Evolutionary conservation across 2,329 filamentous ascomycete species (phyloP).

Genomic region (Talaromyces piceae): DNA sequence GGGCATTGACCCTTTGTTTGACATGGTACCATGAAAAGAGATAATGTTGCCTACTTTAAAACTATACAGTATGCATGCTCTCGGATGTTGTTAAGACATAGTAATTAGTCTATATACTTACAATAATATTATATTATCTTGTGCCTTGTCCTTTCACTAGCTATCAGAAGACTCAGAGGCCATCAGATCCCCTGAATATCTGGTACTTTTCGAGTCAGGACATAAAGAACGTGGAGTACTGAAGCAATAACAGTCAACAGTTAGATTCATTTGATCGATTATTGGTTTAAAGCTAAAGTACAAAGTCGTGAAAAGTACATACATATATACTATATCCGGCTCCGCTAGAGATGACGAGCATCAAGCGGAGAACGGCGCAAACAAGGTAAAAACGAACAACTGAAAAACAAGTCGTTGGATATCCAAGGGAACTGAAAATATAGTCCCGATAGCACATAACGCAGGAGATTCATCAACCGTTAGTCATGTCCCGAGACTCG

Average conservation of each 20-base stretch:
- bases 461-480: conserved; percentile 14
- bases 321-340: not conserved
- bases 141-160: too few relatives aligned
- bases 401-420: conserved; percentile 18
- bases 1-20: too few relatives aligned
- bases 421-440: conserved; percentile 15
- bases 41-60: too few relatives aligned
- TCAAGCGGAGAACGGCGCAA: not conserved
- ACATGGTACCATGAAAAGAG: too few relatives aligned
- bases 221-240: not conserved
- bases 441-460: conserved; percentile 17
- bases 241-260: not conserved
- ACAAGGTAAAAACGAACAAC: conserved; percentile 13
- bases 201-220: too few relatives aligned
- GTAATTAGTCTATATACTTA: too few relatives aligned
- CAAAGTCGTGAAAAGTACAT: not conserved
- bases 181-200: too few relatives aligned
- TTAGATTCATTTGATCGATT: not conserved
- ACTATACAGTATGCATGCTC: too few relatives aligned
- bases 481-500: conserved; percentile 61
- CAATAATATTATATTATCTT: too few relatives aligned
- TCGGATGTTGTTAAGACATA: too few relatives aligned
- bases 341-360: not conserved
- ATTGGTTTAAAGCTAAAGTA: not conserved
- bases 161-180: too few relatives aligned